These are phyloP conservation scores for Podaxis pistillaris DNA, from an alignment of 768 basidiomycete genomes.

Conservation along the genomic window DNA sequence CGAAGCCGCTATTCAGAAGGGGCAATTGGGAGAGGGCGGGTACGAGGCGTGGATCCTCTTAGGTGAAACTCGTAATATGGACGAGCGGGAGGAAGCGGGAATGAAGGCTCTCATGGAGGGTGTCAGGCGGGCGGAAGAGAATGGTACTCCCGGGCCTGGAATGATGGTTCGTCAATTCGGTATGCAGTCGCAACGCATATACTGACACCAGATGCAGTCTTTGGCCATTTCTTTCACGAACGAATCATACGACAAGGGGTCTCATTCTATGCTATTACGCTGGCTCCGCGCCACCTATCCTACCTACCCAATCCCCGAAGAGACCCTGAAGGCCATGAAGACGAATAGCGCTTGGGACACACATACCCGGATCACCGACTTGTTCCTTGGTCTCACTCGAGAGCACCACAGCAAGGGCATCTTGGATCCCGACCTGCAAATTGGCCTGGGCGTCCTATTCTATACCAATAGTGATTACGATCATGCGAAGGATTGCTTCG, in stretches of 20 bases:
- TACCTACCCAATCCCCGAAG: constrained; percentile 50
- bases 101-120: constrained; percentile 80
- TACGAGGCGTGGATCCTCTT: constrained; percentile 92
- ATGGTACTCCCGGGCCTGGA: constrained; percentile 63
- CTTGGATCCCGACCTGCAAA: constrained; percentile 89
- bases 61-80: constrained; percentile 88
- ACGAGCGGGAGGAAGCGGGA: constrained; percentile 80
- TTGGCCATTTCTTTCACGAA: constrained; percentile 97
- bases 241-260: constrained; percentile 84
- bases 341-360: constrained; percentile 77
- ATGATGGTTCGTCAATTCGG: constrained; percentile 58
- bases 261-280: constrained; percentile 80
- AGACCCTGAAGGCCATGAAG: constrained; percentile 51
- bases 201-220: constrained; percentile 51
- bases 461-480: constrained; percentile 88
- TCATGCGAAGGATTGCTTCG: constrained; percentile 92
- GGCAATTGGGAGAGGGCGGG: constrained; percentile 76
- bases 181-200: not conserved
- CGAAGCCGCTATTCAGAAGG: constrained; percentile 87
- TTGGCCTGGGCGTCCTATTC: constrained; percentile 89
- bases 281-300: constrained; percentile 77
- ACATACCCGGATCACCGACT: constrained; percentile 74
- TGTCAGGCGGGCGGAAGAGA: constrained; percentile 61
- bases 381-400: constrained; percentile 81
- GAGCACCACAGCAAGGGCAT: constrained; percentile 71